Base-by-base conservation (phyloP, 768 basidiomycete species). In the Ephemerocybe angulata region DNA sequence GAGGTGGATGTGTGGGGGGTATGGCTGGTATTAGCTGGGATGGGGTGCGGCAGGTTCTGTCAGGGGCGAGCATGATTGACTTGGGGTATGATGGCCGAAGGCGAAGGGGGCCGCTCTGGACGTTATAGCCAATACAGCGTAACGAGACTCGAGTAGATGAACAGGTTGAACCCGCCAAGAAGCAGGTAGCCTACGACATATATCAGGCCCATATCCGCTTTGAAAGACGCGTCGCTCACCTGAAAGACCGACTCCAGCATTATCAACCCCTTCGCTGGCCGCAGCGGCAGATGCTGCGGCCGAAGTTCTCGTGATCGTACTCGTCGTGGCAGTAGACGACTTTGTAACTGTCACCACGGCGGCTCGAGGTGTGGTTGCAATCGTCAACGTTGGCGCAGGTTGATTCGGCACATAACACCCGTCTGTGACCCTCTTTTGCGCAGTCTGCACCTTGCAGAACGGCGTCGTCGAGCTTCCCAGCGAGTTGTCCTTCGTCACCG, bases 391-490 rank as follows among this genome's bases (percentile, higher is more conserved):
- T 17, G 54, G 54, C 6, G 28, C 27, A 2, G 33, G 5, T 33
- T 55, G 54, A 24, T 55, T 55, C 21, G 54, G 52, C 40, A 55
- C 50, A 25, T 56, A 58, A 40, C 60, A 56, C 25, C 58, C 58
- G 51, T 62, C 58, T 29, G 56, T 60, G 24, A 59, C 56, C 46
- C 50, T 37, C 31, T 50, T 55, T 53, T 59, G 58, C 35, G 22
- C 46, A 2, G 27, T 46, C 37, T 55, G 50, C 5, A 55, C 35
- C 28, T 55, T 56, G 47, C 58, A 59, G 44, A 30, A 52, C 50
- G 58, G 51, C 6, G 51, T 44, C 22, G 49, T 50, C 15, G 42
- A 50, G 27, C 33, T 55, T 28, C 54, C 54, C 28, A 55, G 37
- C 24, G 31, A 49, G 41, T 59, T 59, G 44, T 59, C 54, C 17